Conservation (phyloP, 345 rosid genomes). For the Rhodomyrtus tomentosa region DNA sequence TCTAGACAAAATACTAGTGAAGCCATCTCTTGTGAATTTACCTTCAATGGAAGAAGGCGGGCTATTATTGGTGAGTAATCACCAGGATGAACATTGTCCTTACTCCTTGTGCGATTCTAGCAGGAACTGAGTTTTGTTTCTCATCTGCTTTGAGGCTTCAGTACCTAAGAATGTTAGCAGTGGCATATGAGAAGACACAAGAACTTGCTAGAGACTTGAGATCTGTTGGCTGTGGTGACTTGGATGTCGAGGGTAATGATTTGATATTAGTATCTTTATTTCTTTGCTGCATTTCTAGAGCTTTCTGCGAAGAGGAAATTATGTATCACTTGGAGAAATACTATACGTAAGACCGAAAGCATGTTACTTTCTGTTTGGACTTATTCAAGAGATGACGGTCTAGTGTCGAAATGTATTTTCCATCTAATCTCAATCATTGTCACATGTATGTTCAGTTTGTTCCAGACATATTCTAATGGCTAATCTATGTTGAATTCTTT, state of each 20-base stretch:
- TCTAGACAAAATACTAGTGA: slow-evolving; percentile 78
- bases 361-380: not conserved
- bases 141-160: slow-evolving; percentile 40
- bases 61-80: slow-evolving; percentile 28
- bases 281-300: not conserved
- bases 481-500: slow-evolving; percentile 12
- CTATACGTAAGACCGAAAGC: not conserved
- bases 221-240: slow-evolving; percentile 95
- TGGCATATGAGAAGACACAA: slow-evolving; percentile 93
- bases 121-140: slow-evolving; percentile 20
- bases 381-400: not conserved
- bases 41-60: slow-evolving; percentile 79
- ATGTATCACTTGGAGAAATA: not conserved
- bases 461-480: not conserved
- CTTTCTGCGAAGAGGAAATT: not conserved
- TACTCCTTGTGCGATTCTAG: slow-evolving; percentile 21
- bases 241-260: slow-evolving; percentile 81
- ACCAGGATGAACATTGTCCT: not conserved
- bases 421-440: not conserved
- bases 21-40: slow-evolving; percentile 85
- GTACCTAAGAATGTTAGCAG: slow-evolving; percentile 98
- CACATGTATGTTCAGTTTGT: not conserved
- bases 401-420: not conserved
- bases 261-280: not conserved
- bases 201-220: slow-evolving; percentile 94